phyloP scores from a whole-genome alignment of 495 filamentous ascomycete species.

The Penicillium simplicissimum region DNA sequence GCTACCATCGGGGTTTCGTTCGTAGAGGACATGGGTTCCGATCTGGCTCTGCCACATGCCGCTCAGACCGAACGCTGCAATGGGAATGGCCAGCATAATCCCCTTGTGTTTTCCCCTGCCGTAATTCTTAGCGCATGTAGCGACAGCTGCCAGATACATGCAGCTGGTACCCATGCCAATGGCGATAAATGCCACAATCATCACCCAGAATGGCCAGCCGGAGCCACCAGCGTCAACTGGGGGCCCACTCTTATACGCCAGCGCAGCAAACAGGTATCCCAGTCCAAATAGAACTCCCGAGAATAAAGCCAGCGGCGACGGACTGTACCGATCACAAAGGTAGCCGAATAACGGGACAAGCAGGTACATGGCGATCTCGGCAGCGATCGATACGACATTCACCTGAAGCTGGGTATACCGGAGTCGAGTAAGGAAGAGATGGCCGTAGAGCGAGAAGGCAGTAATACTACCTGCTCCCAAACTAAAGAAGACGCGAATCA shows the following conservation, averaged over 20 bases:
- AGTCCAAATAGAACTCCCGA: conserved; percentile 70
- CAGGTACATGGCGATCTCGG: conserved; percentile 83
- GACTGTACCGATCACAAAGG: conserved; percentile 83
- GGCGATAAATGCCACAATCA: conserved; percentile 79
- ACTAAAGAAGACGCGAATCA: conserved; percentile 30
- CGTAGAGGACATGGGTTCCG: conserved; percentile 74
- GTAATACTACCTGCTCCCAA: conserved; percentile 84
- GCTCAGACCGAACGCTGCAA: conserved; percentile 89
- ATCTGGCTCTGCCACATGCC: conserved; percentile 94
- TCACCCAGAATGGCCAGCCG: conserved; percentile 73
- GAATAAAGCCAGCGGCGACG: conserved; percentile 70
- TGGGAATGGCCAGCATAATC: conserved; percentile 83
- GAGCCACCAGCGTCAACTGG: conserved; percentile 55
- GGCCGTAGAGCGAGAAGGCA: conserved; percentile 88
- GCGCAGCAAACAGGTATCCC: conserved; percentile 83
- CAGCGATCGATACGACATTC: conserved; percentile 82
- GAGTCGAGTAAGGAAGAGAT: conserved; percentile 77
- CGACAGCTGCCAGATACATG: conserved; percentile 86
- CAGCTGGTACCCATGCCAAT: conserved; percentile 80
- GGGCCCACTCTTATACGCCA: conserved; percentile 67
- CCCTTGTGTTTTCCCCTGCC: conserved; percentile 84
- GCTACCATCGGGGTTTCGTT: conserved; percentile 57
- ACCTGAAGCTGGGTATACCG: conserved; percentile 88
- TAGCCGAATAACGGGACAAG: conserved; percentile 87
- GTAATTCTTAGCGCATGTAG: conserved; percentile 97